A percentile compares a stretch with the other conserved stretches of the same genome.
Evolutionary conservation across 805 yeast genomes (phyloP).

Genomic region (Isabelozyma pseudorhagii): DNA sequence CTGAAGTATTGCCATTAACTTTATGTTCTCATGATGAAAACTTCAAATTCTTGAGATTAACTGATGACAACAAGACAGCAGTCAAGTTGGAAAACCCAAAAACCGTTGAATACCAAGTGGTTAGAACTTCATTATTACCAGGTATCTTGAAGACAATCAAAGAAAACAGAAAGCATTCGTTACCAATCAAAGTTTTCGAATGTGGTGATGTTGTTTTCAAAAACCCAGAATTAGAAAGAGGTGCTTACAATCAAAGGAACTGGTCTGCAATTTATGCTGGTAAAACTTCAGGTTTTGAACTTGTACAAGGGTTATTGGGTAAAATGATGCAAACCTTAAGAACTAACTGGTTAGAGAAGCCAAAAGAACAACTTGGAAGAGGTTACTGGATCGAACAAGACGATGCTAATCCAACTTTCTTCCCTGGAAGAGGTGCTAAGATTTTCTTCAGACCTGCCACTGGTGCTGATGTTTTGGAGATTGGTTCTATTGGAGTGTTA

Average conservation of each 20-base stretch:
- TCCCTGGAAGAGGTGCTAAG: slow-evolving; percentile 97
- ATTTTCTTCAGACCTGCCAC: slow-evolving; percentile 67
- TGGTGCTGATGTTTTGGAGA: slow-evolving; percentile 51
- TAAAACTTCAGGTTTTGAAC: slow-evolving; percentile 92
- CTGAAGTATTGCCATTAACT: slow-evolving; percentile 93
- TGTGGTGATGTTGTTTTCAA: slow-evolving; percentile 92
- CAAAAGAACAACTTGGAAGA: slow-evolving; percentile 49
- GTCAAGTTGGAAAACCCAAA: slow-evolving; percentile 95
- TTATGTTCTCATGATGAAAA: slow-evolving; percentile 96
- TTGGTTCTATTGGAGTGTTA: slow-evolving; percentile 89
- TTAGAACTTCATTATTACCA: slow-evolving; percentile 90
- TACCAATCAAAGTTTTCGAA: slow-evolving; percentile 95
- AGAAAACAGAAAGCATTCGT: slow-evolving; percentile 92
- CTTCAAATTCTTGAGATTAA: slow-evolving; percentile 74
- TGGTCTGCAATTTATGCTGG: slow-evolving; percentile 96
- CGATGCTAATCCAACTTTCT: slow-evolving; percentile 64
- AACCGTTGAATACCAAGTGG: slow-evolving; percentile 95
- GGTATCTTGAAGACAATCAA: slow-evolving; percentile 93
- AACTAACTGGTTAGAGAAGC: slow-evolving; percentile 72
- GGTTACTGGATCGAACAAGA: slow-evolving; percentile 88
- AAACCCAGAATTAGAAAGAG: slow-evolving; percentile 75
- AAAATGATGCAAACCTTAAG: slow-evolving; percentile 95
- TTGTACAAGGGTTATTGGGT: slow-evolving; percentile 90
- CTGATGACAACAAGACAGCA: slow-evolving; percentile 73
- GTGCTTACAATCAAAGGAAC: slow-evolving; percentile 87